Percentiles rank a stretch among this genome's conserved stretches.
phyloP scores from a whole-genome alignment of 2,329 filamentous ascomycete species.

The Penicillium sp. region DNA sequence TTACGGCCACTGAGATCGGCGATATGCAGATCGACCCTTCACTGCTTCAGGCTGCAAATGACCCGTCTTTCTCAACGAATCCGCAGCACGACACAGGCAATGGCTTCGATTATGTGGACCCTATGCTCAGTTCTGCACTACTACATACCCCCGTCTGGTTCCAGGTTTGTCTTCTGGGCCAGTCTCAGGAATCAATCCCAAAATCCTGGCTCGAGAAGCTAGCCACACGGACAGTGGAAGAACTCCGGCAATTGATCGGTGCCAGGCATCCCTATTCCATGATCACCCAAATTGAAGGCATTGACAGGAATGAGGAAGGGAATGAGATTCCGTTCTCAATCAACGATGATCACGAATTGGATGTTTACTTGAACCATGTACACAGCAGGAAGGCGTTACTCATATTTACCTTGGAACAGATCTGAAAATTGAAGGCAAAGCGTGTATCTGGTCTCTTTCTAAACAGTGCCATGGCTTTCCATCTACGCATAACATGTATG shows the following conservation, averaged over 20 bases:
- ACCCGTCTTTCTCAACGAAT: constrained; percentile 43
- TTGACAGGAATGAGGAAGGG: constrained; percentile 60
- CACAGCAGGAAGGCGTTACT: constrained; percentile 57
- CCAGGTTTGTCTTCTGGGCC: constrained; percentile 65
- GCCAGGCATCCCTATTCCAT: constrained; percentile 60
- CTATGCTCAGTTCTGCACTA: constrained; percentile 33
- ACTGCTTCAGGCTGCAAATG: constrained; percentile 57
- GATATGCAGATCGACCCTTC: constrained; percentile 65
- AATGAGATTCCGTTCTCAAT: constrained; percentile 64
- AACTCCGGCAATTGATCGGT: constrained; percentile 62
- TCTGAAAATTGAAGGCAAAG: constrained; percentile 11
- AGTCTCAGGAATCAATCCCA: constrained; percentile 45
- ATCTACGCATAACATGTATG: not conserved
- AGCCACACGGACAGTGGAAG: constrained; percentile 56
- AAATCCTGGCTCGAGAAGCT: constrained; percentile 66
- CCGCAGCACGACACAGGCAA: constrained; percentile 33
- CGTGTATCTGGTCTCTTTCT: not conserved
- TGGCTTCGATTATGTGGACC: constrained; percentile 39
- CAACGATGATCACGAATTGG: constrained; percentile 69
- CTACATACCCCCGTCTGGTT: constrained; percentile 63
- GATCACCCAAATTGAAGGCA: constrained; percentile 63
- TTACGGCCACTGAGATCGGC: constrained; percentile 41
- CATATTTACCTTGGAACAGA: constrained; percentile 42
- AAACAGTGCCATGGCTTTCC: not conserved
- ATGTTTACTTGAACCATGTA: constrained; percentile 68